Evolutionary conservation across 2,329 filamentous ascomycete species (phyloP), one percentile per base, ranked within the genome.

Genomic region (Sclerotinia subarctica): DNA sequence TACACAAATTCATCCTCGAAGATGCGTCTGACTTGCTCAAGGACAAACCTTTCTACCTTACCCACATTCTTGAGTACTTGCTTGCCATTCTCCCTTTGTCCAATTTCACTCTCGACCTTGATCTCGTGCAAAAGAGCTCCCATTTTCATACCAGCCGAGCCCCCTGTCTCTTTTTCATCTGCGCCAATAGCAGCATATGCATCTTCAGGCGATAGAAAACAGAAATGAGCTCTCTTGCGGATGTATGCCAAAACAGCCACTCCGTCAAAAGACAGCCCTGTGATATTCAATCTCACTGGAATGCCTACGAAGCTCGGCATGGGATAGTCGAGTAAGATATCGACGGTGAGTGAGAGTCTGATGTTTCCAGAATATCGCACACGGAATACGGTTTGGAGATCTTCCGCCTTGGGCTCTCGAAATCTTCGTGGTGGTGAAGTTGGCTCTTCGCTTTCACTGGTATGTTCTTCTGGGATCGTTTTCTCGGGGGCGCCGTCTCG

Each of bases 1-100:
- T 96, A 98, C 70, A 98, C 94, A 81, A 98, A 95, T 79, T 99
- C 95, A 77, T 98, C 95, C 80, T 99, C 95, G 76, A 99, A 98
- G 74, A 99, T 98, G 76, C 93, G 87, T 77, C 94, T 88, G 70
- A 99, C 95, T 80, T 98, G 94, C 78, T 98, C 94, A 69, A 99
- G 84, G 68, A 99, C 93, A 78, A 99, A 99, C 75, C 93, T 91
- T 82, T 99, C 95, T 68, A 99, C 95, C 83, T 99, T 99, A 69
- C 95, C 94, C 62, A 99, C 94, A 78, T 99, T 99, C 84, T 97
- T 98, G 69, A 99, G 81, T 58, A 94, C 95, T 81, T 97, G 94
- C 81, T 95, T 97, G 35, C 93, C 92, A 69, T 91, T 90, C 75
- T 96, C 93, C 72, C 93, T 88, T 78, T 95, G 90, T 8, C 95